These are phyloP conservation scores for Ogataea allantospora DNA, from an alignment of 805 yeast species.

Conservation along the genomic window DNA sequence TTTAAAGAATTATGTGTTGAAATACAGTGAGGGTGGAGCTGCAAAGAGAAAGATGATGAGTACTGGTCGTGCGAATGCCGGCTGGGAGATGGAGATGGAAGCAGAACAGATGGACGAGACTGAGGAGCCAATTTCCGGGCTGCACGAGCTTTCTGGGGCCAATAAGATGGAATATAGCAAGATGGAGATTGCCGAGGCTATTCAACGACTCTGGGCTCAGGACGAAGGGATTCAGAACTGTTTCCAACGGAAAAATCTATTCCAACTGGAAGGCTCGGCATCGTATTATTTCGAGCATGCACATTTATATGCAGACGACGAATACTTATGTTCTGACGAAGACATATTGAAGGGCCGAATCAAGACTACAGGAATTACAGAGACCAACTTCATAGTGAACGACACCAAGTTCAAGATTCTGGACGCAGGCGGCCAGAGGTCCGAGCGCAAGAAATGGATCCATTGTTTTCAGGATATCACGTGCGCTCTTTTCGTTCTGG, in stretches of 20 bases:
- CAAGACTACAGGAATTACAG: conserved; percentile 94
- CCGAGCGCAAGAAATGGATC: conserved; percentile 91
- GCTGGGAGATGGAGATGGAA: conserved; percentile 28
- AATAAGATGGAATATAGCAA: conserved; percentile 28
- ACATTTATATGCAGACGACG: conserved; percentile 57
- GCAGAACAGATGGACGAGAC: conserved; percentile 14
- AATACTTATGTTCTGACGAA: conserved; percentile 69
- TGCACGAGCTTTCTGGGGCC: conserved; percentile 14
- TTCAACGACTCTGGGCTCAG: conserved; percentile 61
- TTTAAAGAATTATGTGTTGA: conserved; percentile 60
- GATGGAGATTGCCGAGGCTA: conserved; percentile 67
- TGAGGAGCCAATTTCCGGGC: conserved; percentile 15
- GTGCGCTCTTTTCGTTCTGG: conserved; percentile 82
- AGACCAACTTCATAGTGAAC: conserved; percentile 69
- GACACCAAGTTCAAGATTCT: conserved; percentile 69
- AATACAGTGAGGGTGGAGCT: conserved; percentile 56
- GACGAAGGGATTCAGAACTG: conserved; percentile 67
- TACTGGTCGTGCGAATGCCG: conserved; percentile 49
- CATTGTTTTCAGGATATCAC: conserved; percentile 91
- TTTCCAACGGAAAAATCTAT: conserved; percentile 62
- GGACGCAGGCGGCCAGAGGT: conserved; percentile 96
- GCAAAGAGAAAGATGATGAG: conserved; percentile 49
- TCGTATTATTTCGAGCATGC: conserved; percentile 76
- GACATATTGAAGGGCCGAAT: conserved; percentile 90
- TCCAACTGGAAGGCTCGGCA: conserved; percentile 84